A percentile compares a stretch with the other conserved stretches of the same genome.
Conservation (phyloP, 371 early-diverging fungal genomes). For the Lichtheimia ramosa region DNA sequence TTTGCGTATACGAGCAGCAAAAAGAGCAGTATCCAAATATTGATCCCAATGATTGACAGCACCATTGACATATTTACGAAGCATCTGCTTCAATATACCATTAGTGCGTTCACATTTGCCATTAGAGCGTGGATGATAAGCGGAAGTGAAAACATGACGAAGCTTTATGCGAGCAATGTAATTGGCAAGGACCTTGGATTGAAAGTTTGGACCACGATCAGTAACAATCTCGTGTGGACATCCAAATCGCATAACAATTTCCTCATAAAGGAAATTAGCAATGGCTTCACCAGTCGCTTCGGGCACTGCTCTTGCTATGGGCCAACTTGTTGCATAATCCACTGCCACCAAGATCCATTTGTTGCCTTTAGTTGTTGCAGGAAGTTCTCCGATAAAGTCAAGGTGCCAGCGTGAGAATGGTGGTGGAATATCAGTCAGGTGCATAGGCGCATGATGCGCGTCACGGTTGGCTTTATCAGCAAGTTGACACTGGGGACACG, state of each 20-base stretch:
- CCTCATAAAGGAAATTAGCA: slow-evolving; percentile 32
- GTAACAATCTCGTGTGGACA: slow-evolving; percentile 33
- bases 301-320: slow-evolving; percentile 29
- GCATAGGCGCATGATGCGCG: slow-evolving; percentile 12
- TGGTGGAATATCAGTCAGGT: slow-evolving; percentile 4
- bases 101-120: slow-evolving; percentile 22
- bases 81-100: slow-evolving; percentile 13
- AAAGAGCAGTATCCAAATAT: slow-evolving; percentile 15
- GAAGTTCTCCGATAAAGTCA: slow-evolving; percentile 26
- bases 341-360: slow-evolving; percentile 28
- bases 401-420: slow-evolving; percentile 27
- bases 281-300: slow-evolving; percentile 28
- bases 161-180: slow-evolving; percentile 5
- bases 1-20: slow-evolving; percentile 16
- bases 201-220: slow-evolving; percentile 38
- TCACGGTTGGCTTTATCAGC: slow-evolving; percentile 8
- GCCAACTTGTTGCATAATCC: slow-evolving; percentile 43
- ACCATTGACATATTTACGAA: slow-evolving; percentile 13
- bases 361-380: slow-evolving; percentile 6
- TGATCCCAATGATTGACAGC: slow-evolving; percentile 13
- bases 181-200: slow-evolving; percentile 11
- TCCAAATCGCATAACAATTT: slow-evolving; percentile 30
- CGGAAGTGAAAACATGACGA: slow-evolving; percentile 20
- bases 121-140: slow-evolving; percentile 23
- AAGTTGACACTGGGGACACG: slow-evolving; percentile 20